Conservation (phyloP, 2,329 filamentous ascomycete species). For the Paraphaeosphaeria sporulosa region DNA sequence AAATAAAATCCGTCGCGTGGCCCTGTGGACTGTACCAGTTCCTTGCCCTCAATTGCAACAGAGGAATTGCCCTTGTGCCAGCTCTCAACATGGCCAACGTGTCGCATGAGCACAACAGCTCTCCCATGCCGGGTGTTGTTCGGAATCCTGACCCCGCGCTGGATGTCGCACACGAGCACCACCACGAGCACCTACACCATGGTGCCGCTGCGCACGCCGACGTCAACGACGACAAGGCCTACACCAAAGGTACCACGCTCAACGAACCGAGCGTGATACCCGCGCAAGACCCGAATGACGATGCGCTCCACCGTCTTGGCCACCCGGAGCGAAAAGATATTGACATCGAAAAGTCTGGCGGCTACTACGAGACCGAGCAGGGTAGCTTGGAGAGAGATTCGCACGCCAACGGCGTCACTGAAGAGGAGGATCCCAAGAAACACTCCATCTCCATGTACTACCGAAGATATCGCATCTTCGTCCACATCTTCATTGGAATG, state of each 20-base stretch:
- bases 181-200: constrained; percentile 50
- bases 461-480: constrained; percentile 38
- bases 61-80: constrained; percentile 41
- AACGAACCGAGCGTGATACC: constrained; percentile 43
- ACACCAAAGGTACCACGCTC: constrained; percentile 46
- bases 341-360: constrained; percentile 45
- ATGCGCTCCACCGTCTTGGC: constrained; percentile 47
- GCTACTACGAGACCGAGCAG: constrained; percentile 52
- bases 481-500: constrained; percentile 54
- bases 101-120: constrained; percentile 42
- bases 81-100: constrained; percentile 42
- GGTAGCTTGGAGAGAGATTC: constrained; percentile 47
- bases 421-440: constrained; percentile 42
- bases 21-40: constrained; percentile 30
- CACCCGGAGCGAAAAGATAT: constrained; percentile 36
- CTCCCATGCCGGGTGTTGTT: constrained; percentile 42
- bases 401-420: constrained; percentile 20
- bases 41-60: constrained; percentile 31
- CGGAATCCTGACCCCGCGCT: constrained; percentile 49
- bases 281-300: constrained; percentile 48
- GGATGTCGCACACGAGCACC: constrained; percentile 47
- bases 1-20: constrained; percentile 41
- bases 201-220: constrained; percentile 38
- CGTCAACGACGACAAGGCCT: constrained; percentile 35
- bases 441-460: constrained; percentile 52